Evolutionary conservation across 305 asterid genomes (phyloP).

Genomic region (Ilex paraguariensis): DNA sequence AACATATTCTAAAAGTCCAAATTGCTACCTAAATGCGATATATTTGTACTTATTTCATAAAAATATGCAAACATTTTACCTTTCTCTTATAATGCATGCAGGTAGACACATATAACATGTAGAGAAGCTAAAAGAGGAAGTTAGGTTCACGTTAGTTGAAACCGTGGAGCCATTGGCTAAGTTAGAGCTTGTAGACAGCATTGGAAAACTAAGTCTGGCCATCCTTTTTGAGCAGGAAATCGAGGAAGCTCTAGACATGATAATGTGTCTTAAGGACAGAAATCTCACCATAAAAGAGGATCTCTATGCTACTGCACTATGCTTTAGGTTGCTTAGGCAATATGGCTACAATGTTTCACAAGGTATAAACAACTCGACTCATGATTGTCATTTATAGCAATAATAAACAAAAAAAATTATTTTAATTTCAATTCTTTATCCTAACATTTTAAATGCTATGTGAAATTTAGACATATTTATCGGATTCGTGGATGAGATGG

Average conservation of each 20-base stretch:
- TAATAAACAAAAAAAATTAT: too few relatives aligned
- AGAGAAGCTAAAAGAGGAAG: constrained; percentile 29
- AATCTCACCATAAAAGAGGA: constrained; percentile 1
- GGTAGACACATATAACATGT: constrained; percentile 29
- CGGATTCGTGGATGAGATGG: constrained; percentile 17
- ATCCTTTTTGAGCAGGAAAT: constrained; percentile 38
- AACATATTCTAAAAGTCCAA: too few relatives aligned
- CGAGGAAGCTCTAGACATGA: constrained; percentile 11
- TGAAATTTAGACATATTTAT: constrained; percentile 25
- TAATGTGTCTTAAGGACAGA: constrained; percentile 3
- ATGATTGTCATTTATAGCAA: too few relatives aligned
- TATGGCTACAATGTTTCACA: too few relatives aligned
- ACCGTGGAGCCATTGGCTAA: constrained; percentile 21
- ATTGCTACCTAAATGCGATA: too few relatives aligned
- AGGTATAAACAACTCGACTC: too few relatives aligned
- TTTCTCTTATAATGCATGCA: background rate
- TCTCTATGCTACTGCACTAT: constrained; percentile 29
- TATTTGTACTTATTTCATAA: too few relatives aligned
- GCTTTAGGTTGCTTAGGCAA: constrained; percentile 41
- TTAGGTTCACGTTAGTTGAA: constrained; percentile 8
- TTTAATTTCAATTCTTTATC: background rate
- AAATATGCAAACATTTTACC: too few relatives aligned
- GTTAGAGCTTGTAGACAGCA: constrained; percentile 42
- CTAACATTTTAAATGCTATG: background rate
- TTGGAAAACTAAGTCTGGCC: constrained; percentile 35